Evolutionary conservation across 495 filamentous ascomycete species (phyloP).

Genomic region (Ramalina intermedia): DNA sequence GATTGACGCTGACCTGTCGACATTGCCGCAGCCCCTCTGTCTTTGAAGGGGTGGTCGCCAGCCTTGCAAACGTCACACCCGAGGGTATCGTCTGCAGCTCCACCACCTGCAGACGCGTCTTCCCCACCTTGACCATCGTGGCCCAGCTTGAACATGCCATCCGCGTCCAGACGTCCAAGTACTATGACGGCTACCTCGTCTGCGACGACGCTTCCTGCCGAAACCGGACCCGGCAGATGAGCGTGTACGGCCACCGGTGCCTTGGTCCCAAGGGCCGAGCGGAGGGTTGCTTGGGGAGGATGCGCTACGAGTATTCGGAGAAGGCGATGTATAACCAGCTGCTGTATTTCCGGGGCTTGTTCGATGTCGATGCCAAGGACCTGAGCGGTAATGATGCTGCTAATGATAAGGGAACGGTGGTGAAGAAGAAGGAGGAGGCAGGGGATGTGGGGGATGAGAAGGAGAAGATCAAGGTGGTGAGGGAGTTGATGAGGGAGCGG

Average conservation of each 20-base stretch:
- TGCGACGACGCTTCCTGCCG: slow-evolving; percentile 83
- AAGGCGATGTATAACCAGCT: slow-evolving; percentile 89
- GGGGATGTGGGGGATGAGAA: slow-evolving; percentile 31
- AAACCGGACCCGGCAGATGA: slow-evolving; percentile 77
- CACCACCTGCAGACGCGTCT: slow-evolving; percentile 39
- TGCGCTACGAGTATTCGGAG: slow-evolving; percentile 81
- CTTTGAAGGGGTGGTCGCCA: slow-evolving; percentile 58
- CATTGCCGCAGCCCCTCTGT: slow-evolving; percentile 53
- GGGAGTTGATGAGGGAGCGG: slow-evolving; percentile 60
- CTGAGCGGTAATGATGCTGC: slow-evolving; percentile 10
- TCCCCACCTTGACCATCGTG: slow-evolving; percentile 59
- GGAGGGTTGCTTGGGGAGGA: slow-evolving; percentile 68
- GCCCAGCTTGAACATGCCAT: slow-evolving; percentile 79
- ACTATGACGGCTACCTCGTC: slow-evolving; percentile 83
- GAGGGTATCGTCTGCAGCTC: slow-evolving; percentile 63
- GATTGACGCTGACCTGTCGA: slow-evolving; percentile 66
- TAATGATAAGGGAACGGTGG: slow-evolving; percentile 6
- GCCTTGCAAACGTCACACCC: slow-evolving; percentile 44
- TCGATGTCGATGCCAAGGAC: slow-evolving; percentile 56
- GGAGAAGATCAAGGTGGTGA: slow-evolving; percentile 55
- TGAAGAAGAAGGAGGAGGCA: slow-evolving; percentile 22
- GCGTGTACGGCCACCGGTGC: slow-evolving; percentile 80
- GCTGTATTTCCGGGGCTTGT: slow-evolving; percentile 70
- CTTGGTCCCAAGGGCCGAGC: slow-evolving; percentile 73
- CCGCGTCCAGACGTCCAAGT: slow-evolving; percentile 58